Base-by-base conservation (phyloP, 306 rosid species). In the Trifolium subterraneum region DNA sequence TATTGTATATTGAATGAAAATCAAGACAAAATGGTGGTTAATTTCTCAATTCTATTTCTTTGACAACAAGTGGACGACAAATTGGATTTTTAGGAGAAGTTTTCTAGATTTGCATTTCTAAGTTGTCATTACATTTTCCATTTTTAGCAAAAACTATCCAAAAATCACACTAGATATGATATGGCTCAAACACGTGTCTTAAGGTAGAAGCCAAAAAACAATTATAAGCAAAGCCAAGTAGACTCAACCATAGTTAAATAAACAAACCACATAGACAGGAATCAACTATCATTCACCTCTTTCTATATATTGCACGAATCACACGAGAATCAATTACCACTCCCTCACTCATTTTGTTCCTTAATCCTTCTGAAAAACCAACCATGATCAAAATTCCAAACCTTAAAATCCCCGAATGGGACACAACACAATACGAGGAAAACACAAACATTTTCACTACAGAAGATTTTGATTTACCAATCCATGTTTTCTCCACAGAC, bases 401-500 rank as follows among this genome's bases (percentile, higher is more conserved):
- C 66, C 63, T 88, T 58, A 83, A 80, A 72, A 71, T 85, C 16
- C 83, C 88, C 7, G 75, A 27, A 3, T 81, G 85, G 85, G 84
- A 88, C 77, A 74, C 84, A 14, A 51, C 33, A 18, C 86, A 82
- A 1, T 78, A 76, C 65, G 64, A 64, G 55, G 0, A 2, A 1
- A 11, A 23, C 67, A 4, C 14, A 18, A 14, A 35, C 44, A n/a
- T n/a, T 29, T 61, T 20, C 13, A 14, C 16, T 12, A 5, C 29
- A 0, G 86, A 77, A 36, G 89, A 85, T 6, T 59, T 78, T n/a
- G 88, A 85, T 76, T 38, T 75, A 16, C 64, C 80, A 3, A 56
- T 74, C 5, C 84, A 58, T 39, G 19, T 82, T 8, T 85, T 85
- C 61, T 85, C 92, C 15, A 54, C 89, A 4, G 97, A 90, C 23